Conservation (phyloP, 1,139 yeast species). For the Yamadazyma atlantica region DNA sequence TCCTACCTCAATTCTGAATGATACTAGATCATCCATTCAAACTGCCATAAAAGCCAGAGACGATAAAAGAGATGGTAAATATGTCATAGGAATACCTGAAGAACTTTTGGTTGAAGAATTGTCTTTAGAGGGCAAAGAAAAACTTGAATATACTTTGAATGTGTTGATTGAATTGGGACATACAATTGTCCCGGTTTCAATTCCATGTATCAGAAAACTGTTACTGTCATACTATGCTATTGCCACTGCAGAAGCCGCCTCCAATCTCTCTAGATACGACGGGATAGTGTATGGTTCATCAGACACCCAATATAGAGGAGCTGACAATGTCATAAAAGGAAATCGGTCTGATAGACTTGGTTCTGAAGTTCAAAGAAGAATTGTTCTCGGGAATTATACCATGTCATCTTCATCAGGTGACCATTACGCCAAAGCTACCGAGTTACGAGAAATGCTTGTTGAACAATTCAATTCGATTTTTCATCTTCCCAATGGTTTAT, state of each 20-base stretch:
- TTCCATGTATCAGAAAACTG: constrained; percentile 66
- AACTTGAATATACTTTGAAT: constrained; percentile 48
- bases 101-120: constrained; percentile 65
- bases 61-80: constrained; percentile 11
- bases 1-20: constrained; percentile 65
- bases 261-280: constrained; percentile 86
- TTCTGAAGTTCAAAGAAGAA: constrained; percentile 76
- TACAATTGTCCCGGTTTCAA: constrained; percentile 57
- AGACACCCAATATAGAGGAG: constrained; percentile 15
- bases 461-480: constrained; percentile 68
- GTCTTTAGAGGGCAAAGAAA: constrained; percentile 41
- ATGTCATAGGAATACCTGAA: constrained; percentile 67
- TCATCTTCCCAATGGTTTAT: constrained; percentile 46
- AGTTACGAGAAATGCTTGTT: constrained; percentile 58
- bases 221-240: constrained; percentile 85
- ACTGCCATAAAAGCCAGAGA: constrained; percentile 6
- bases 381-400: constrained; percentile 82
- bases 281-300: constrained; percentile 78
- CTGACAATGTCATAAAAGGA: constrained; percentile 46
- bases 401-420: constrained; percentile 76
- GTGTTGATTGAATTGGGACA: constrained; percentile 51
- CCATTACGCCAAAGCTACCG: constrained; percentile 76
- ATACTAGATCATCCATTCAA: constrained; percentile 28
- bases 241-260: constrained; percentile 92
- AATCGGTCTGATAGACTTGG: constrained; percentile 75